Conservation (phyloP, 345 rosid genomes). For the Salix exigua region DNA sequence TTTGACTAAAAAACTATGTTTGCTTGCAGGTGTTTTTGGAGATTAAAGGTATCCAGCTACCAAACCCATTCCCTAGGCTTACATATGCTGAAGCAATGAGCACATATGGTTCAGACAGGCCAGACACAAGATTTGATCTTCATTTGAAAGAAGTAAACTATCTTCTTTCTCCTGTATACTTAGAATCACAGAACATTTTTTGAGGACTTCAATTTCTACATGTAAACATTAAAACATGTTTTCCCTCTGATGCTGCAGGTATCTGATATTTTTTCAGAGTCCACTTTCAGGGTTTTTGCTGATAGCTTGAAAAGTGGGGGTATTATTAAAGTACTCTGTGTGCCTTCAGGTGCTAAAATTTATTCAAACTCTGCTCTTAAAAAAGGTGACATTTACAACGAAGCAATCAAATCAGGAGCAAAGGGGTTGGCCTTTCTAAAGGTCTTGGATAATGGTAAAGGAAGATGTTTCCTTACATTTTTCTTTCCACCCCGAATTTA, state of each 20-base stretch:
- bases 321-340: slow-evolving; percentile 66
- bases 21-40: slow-evolving; percentile 71
- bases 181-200: background rate
- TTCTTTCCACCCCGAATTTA: background rate
- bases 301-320: slow-evolving; percentile 72
- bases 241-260: slow-evolving; percentile 53
- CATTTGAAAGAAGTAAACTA: slow-evolving; percentile 80
- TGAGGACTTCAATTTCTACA: background rate
- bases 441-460: slow-evolving; percentile 79
- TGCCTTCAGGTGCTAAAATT: slow-evolving; percentile 66
- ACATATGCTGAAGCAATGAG: slow-evolving; percentile 87
- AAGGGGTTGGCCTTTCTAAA: slow-evolving; percentile 93
- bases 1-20: slow-evolving; percentile 1
- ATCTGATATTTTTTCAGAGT: slow-evolving; percentile 59
- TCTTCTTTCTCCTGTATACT: slow-evolving; percentile 11
- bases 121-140: slow-evolving; percentile 87
- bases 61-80: slow-evolving; percentile 84
- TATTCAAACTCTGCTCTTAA: slow-evolving; percentile 87
- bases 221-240: background rate
- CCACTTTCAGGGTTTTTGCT: slow-evolving; percentile 72
- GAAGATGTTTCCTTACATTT: background rate
- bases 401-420: slow-evolving; percentile 92
- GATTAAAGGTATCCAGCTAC: slow-evolving; percentile 71
- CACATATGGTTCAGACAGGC: slow-evolving; percentile 90
- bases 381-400: slow-evolving; percentile 80